Evolutionary conservation across 192 early-diverging fungal species (phyloP), one percentile per base, ranked within the genome.

Genomic region (Globomyces pollinis-pini): DNA sequence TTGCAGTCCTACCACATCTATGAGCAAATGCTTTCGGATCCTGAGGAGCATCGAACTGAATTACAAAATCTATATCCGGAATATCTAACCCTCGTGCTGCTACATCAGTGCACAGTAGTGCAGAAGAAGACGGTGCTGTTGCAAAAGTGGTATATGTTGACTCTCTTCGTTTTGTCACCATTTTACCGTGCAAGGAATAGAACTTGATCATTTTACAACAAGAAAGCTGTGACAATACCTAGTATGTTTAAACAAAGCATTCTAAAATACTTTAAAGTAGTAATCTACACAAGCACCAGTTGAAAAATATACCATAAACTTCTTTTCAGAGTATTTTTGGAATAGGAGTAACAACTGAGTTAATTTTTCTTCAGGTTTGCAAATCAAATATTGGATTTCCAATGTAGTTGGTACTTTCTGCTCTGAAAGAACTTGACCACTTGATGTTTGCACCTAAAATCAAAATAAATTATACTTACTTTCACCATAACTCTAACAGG

Each of bases 281-380:
- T 96, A 99, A 66, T 99, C 96, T 16, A 99, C 96, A 33, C 85
- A 83, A 6, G 93, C 91, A 57, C 96, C 94, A 0, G 94, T 96
- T n/a, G 87, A 83, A 62, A 97, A 92, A 62, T 97, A 99, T 12
- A 96, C 79, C 38, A 99, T 96, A 36, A 83, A 86, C 63, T 95
- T 97, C 56, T 86, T 84, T 47, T 84, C 78, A 18, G 54, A 50
- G n/a, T 64, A 50, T 7, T 60, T 67, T 32, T 76, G 73, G 18
- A 93, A 66, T 24, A 86, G 60, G 39, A 86, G 85, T 24, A 86
- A 58, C 1, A 97, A 51, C 62, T 88, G 81, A 2, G 83, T 72
- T 34, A 91, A 62, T 67, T 96, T 97, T 61, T 91, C 86, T 26
- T 89, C 83, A 3, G 88, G 85, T 38, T 86, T 73, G 45, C 86